phyloP scores from a whole-genome alignment of 345 rosid species.

The Pugionium cornutum region DNA sequence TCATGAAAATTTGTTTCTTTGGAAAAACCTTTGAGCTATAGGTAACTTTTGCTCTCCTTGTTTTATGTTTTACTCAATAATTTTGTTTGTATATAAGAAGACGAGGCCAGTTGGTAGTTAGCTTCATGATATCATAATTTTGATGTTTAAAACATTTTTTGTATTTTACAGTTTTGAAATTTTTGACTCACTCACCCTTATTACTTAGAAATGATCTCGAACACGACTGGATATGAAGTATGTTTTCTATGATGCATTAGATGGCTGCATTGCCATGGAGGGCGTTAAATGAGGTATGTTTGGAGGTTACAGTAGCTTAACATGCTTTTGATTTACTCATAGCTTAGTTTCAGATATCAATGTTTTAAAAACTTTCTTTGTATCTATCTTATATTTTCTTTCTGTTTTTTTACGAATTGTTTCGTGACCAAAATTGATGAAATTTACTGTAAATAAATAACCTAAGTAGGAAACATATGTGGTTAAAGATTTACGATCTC shows the following conservation, averaged over 20 bases:
- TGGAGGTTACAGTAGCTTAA: slow-evolving; percentile 4
- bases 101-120: too few species aligned
- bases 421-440: background rate
- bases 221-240: slow-evolving; percentile 63
- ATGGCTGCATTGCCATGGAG: slow-evolving; percentile 82
- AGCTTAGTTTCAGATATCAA: slow-evolving; percentile 1
- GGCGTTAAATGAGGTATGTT: slow-evolving; percentile 74
- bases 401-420: too few species aligned
- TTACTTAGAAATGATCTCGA: slow-evolving; percentile 45
- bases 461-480: background rate
- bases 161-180: too few species aligned
- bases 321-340: slow-evolving; percentile 1
- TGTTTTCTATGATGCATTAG: slow-evolving; percentile 45
- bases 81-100: too few species aligned
- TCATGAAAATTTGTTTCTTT: too few species aligned
- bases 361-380: background rate
- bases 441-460: background rate
- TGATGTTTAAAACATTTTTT: too few species aligned
- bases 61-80: too few species aligned
- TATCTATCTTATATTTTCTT: too few species aligned
- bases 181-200: too few species aligned
- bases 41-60: too few species aligned
- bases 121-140: too few species aligned
- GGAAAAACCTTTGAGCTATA: too few species aligned
- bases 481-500: background rate